These are phyloP conservation scores for Neurospora sp. DNA, from an alignment of 495 filamentous ascomycete species.

Conservation along the genomic window DNA sequence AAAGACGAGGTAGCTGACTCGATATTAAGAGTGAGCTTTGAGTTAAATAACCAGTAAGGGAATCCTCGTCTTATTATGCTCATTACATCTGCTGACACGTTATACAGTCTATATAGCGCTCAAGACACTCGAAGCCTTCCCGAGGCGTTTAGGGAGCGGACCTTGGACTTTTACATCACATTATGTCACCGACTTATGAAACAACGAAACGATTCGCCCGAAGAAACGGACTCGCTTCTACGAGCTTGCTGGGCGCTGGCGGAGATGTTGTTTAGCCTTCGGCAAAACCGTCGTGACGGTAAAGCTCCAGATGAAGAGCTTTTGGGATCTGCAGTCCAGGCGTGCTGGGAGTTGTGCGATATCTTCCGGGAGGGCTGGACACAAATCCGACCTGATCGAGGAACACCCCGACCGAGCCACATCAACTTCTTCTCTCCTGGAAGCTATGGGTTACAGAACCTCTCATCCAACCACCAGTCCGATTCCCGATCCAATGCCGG, in stretches of 20 bases:
- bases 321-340: conserved; percentile 75
- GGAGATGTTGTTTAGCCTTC: conserved; percentile 88
- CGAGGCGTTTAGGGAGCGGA: conserved; percentile 80
- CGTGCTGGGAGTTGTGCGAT: conserved; percentile 92
- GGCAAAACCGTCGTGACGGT: conserved; percentile 68
- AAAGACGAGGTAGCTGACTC: conserved; percentile 72
- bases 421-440: conserved; percentile 49
- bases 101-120: conserved; percentile 63
- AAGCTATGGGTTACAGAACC: conserved; percentile 11
- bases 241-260: conserved; percentile 84
- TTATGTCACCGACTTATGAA: conserved; percentile 91
- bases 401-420: conserved; percentile 76
- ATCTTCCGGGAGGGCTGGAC: conserved; percentile 92
- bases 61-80: background rate
- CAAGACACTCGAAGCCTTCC: conserved; percentile 72
- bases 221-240: conserved; percentile 73
- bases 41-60: conserved; percentile 77
- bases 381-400: conserved; percentile 73
- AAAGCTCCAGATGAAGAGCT: conserved; percentile 71
- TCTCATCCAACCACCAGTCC: conserved; percentile 16
- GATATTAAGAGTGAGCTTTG: conserved; percentile 81
- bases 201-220: conserved; percentile 63
- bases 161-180: conserved; percentile 88
- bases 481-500: conserved; percentile 25
- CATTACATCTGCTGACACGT: conserved; percentile 12